Evolutionary conservation across 805 yeast genomes (phyloP).

Genomic region (Wickerhamiella spandovensis): DNA sequence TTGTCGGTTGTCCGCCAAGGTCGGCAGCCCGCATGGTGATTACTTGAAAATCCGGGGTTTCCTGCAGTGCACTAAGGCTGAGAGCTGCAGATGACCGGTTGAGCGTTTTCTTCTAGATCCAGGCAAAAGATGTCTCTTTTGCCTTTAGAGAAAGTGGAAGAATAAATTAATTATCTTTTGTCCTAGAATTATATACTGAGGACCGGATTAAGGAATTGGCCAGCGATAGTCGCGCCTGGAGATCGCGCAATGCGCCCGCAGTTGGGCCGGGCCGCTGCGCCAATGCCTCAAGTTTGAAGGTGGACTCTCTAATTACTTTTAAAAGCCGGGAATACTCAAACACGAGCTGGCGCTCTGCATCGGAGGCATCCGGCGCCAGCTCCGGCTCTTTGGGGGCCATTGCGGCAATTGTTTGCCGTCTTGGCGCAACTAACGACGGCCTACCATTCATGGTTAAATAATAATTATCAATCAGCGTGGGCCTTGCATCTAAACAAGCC

Average conservation of each 20-base stretch:
- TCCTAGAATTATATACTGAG: neutral
- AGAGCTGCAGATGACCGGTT: too few species aligned
- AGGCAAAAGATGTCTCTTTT: too few species aligned
- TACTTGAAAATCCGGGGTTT: too few species aligned
- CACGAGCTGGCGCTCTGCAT: neutral
- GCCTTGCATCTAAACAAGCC: neutral
- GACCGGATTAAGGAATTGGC: neutral
- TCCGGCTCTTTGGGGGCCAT: neutral
- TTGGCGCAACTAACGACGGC: neutral
- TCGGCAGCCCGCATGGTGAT: too few species aligned
- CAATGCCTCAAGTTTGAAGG: neutral
- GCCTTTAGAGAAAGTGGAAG: too few species aligned
- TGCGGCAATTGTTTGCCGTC: neutral
- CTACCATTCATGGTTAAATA: neutral
- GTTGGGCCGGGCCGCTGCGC: neutral
- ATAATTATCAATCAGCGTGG: neutral
- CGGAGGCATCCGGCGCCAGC: neutral
- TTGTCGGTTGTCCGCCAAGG: too few species aligned
- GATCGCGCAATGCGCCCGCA: neutral
- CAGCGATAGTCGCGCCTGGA: neutral
- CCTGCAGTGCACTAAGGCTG: too few species aligned
- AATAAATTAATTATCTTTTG: neutral
- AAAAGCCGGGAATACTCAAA: neutral
- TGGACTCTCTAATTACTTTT: neutral
- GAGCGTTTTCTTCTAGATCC: too few species aligned